Conservation (phyloP, 2,329 filamentous ascomycete species). For the Ophiostoma sp. region DNA sequence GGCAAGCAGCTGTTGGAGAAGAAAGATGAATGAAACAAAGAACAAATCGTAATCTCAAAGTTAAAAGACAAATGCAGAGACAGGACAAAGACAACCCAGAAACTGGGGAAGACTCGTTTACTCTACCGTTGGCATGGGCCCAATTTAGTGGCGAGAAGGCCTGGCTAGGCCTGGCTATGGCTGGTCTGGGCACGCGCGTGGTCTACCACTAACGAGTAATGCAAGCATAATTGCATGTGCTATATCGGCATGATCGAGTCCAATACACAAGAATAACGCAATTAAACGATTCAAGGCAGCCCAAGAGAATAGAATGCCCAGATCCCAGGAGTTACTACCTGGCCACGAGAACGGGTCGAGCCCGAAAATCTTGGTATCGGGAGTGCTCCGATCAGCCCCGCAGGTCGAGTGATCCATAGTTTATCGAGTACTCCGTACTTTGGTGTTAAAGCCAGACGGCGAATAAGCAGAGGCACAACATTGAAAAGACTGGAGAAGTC, state of each 20-base stretch:
- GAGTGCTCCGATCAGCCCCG: conserved; percentile 14
- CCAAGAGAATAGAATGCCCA: background rate
- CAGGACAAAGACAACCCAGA: background rate
- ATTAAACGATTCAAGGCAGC: background rate
- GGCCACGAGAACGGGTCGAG: conserved; percentile 14
- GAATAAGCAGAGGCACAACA: no score
- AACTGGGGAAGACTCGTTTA: conserved; percentile 3
- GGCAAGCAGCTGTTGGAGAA: background rate
- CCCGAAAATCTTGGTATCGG: conserved; percentile 8
- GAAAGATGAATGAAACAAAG: background rate
- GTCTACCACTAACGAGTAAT: conserved; percentile 5
- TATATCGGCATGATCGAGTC: background rate
- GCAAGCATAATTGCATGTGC: background rate
- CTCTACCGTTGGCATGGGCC: background rate
- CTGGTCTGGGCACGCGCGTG: conserved; percentile 2
- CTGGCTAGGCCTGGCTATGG: conserved; percentile 8
- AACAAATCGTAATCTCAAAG: background rate
- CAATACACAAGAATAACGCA: background rate
- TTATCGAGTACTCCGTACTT: background rate
- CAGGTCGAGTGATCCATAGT: background rate
- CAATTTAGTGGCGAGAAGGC: conserved; percentile 3
- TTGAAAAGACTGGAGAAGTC: background rate
- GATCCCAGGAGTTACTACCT: background rate
- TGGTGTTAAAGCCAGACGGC: background rate
- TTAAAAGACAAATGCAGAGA: background rate